Percentiles rank a stretch among this genome's conserved stretches.
phyloP scores from a whole-genome alignment of 1,284 basidiomycete genomes.

The Moesziomyces parantarcticus region DNA sequence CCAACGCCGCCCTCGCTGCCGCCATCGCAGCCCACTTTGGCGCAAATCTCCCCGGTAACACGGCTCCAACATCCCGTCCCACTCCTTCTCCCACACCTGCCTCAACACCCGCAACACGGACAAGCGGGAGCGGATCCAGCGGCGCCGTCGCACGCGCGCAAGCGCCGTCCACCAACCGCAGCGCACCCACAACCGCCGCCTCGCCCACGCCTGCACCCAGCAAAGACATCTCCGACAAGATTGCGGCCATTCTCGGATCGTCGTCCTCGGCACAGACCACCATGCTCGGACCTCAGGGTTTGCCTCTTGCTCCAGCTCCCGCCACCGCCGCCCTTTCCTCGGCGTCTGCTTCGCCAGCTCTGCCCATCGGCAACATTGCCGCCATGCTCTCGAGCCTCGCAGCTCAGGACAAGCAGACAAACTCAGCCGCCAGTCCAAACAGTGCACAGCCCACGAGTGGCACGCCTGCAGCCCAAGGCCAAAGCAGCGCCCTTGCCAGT shows the following conservation, averaged over 20 bases:
- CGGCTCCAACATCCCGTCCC: constrained; percentile 14
- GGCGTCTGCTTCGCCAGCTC: background rate
- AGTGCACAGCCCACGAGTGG: constrained; percentile 2
- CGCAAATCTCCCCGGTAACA: constrained; percentile 22
- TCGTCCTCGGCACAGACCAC: constrained; percentile 30
- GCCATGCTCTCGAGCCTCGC: constrained; percentile 39
- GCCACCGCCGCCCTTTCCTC: constrained; percentile 4
- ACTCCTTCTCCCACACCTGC: constrained; percentile 6
- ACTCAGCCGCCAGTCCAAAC: constrained; percentile 4
- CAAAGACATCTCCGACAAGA: constrained; percentile 47
- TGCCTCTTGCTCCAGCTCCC: constrained; percentile 42
- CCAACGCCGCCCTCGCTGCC: constrained; percentile 45
- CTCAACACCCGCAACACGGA: background rate
- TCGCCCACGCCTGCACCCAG: constrained; percentile 4
- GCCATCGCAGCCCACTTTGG: constrained; percentile 49
- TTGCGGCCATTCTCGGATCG: constrained; percentile 45
- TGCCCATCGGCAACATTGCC: constrained; percentile 42
- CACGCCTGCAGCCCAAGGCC: constrained; percentile 12
- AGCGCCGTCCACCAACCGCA: constrained; percentile 5
- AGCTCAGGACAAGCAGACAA: constrained; percentile 4
- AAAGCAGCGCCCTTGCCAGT: constrained; percentile 21
- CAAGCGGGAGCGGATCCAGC: background rate
- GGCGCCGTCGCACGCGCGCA: background rate
- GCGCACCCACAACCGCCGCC: constrained; percentile 2
- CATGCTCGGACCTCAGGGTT: constrained; percentile 44